Evolutionary conservation across 768 basidiomycete species (phyloP).

Genomic region (Neoboletus brunneissimus): DNA sequence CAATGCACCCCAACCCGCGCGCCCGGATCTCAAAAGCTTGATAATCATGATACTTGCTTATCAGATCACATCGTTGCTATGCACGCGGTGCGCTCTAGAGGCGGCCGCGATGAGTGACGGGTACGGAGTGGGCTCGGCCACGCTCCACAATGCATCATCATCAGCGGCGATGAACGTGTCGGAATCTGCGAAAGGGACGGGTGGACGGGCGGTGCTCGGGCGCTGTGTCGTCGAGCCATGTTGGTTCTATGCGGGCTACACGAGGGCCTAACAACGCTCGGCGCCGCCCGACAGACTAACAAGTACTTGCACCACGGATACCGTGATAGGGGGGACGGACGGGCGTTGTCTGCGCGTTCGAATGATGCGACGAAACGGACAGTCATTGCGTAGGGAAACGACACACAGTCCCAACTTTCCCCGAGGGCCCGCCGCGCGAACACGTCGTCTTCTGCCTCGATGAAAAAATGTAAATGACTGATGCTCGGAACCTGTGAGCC

Average conservation of each 20-base stretch:
- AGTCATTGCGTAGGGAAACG: background rate
- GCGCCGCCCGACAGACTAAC: background rate
- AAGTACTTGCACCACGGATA: background rate
- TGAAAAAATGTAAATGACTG: background rate
- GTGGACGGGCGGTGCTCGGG: background rate
- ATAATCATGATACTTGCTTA: background rate
- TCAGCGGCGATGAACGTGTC: background rate
- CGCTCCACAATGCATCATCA: background rate
- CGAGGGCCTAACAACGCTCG: background rate
- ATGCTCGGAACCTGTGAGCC: background rate
- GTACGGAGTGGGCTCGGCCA: background rate
- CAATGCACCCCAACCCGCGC: background rate
- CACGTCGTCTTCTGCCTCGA: background rate
- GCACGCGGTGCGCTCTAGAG: background rate
- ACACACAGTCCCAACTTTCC: background rate
- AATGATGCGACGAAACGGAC: background rate
- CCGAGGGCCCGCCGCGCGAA: background rate
- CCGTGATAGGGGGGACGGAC: no score
- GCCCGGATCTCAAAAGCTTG: background rate
- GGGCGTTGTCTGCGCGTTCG: background rate
- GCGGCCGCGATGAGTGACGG: background rate
- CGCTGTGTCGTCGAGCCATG: background rate
- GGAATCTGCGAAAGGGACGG: background rate
- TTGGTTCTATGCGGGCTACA: background rate
- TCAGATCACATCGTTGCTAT: slow-evolving; percentile 4